Evolutionary conservation across 1,284 basidiomycete species (phyloP), one percentile per base, ranked within the genome.

Genomic region (Agroathelia rolfsii): DNA sequence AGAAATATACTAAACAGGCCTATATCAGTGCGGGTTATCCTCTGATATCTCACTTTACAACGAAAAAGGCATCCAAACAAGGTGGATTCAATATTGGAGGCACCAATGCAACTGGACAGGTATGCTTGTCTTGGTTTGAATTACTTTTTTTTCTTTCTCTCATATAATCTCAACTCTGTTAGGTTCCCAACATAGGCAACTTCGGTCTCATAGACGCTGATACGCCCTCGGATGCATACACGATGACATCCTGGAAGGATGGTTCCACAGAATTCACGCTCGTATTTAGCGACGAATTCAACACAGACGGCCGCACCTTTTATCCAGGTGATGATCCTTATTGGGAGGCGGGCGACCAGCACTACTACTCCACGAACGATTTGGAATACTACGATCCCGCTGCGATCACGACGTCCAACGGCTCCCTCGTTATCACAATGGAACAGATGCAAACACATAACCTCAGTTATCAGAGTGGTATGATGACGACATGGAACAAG

Each of bases 271-370:
- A 63, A 4, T 86, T 82, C 52, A 64, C 64, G 5, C 62, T 85
- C 18, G 78, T 79, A 5, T 87, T 88, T 49, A 83, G 75, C 0
- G 88, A 94, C 60, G 88, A 93, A 56, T 92, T 92, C 55, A 72
- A 87, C 28, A 46, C 40, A 3, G 70, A 75, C n/a, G 82, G 80
- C 24, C 63, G 82, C 34, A 68, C 76, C 2, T 84, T 82, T 50
- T 76, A 69, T 46, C 68, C 72, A 3, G 59, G 73, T n/a, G 72
- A 79, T 49, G 77, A 82, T 41, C 75, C 77, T 0, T 79, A 63
- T 50, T 85, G 81, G 80, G 78, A 83, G 51, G 80, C 79, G 51
- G 58, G 66, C 45, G 49, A 66, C 38, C 38, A 68, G 9, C 67
- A 65, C 63, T 90, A 90, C 49, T 79, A 84, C 30, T 55, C 61